Percentiles rank a stretch among this genome's conserved stretches.
phyloP scores from a whole-genome alignment of 2,329 filamentous ascomycete genomes.

The Teratosphaeria nubilosa region DNA sequence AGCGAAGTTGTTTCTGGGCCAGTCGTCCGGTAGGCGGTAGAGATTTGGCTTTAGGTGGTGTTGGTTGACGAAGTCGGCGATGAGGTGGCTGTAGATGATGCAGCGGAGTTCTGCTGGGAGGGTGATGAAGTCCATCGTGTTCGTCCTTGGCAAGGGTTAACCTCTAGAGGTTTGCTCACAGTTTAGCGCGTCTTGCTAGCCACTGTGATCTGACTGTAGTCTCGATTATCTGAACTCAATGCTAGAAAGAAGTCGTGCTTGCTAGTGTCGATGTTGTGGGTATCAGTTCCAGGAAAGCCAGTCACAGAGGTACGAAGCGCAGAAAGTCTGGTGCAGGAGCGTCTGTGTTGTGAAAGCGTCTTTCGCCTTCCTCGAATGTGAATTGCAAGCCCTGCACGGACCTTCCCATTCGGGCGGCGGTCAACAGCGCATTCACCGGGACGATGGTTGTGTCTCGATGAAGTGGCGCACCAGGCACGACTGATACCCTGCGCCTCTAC shows the following conservation, averaged over 20 bases:
- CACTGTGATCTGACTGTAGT: neutral
- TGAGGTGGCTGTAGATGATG: neutral
- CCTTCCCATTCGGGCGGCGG: neutral
- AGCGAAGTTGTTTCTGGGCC: neutral
- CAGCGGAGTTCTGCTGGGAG: neutral
- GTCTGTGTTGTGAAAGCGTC: neutral
- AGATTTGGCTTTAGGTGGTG: neutral
- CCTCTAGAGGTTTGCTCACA: neutral
- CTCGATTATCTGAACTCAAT: neutral
- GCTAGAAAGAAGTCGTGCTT: neutral
- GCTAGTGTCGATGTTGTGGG: neutral
- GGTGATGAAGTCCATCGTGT: neutral
- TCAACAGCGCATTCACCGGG: neutral
- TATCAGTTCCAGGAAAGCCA: neutral
- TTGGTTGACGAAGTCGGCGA: neutral
- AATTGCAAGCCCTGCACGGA: neutral
- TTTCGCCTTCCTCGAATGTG: neutral
- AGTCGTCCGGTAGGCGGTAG: neutral
- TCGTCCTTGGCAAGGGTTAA: neutral
- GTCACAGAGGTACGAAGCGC: neutral
- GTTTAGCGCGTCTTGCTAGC: neutral
- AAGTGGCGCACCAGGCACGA: neutral
- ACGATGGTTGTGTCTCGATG: neutral
- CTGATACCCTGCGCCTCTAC: slow-evolving; percentile 5
- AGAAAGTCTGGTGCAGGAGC: neutral